A percentile compares a stretch with the other conserved stretches of the same genome.
Conservation (phyloP, 2,329 filamentous ascomycete species). For the Colletotrichum nymphaeae region DNA sequence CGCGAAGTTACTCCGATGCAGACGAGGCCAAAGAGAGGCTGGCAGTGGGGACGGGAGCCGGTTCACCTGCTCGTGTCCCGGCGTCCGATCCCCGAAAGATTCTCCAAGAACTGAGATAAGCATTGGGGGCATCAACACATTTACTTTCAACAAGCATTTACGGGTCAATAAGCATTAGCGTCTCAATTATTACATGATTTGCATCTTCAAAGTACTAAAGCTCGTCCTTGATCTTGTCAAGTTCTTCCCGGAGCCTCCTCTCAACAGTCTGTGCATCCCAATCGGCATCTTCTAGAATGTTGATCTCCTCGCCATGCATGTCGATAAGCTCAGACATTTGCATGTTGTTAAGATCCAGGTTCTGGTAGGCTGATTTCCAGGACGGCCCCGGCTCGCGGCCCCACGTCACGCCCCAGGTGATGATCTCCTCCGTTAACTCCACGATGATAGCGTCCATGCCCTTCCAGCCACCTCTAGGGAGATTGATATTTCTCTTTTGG, state of each 20-base stretch:
- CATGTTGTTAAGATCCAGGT: background rate
- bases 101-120: background rate
- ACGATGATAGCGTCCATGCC: background rate
- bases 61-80: background rate
- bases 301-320: background rate
- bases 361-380: background rate
- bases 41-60: background rate
- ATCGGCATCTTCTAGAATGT: background rate
- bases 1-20: constrained; percentile 27
- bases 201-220: background rate
- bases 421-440: background rate
- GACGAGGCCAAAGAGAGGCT: background rate
- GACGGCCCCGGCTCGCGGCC: background rate
- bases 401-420: background rate
- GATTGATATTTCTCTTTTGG: background rate
- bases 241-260: background rate
- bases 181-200: background rate
- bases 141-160: background rate
- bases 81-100: background rate
- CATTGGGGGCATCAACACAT: background rate
- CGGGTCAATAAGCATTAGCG: background rate
- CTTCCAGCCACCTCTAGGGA: background rate
- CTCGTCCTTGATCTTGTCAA: background rate
- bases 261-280: background rate
- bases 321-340: background rate